Evolutionary conservation across 2,329 filamentous ascomycete species (phyloP).

Genomic region (Cyphellophora europaea): DNA sequence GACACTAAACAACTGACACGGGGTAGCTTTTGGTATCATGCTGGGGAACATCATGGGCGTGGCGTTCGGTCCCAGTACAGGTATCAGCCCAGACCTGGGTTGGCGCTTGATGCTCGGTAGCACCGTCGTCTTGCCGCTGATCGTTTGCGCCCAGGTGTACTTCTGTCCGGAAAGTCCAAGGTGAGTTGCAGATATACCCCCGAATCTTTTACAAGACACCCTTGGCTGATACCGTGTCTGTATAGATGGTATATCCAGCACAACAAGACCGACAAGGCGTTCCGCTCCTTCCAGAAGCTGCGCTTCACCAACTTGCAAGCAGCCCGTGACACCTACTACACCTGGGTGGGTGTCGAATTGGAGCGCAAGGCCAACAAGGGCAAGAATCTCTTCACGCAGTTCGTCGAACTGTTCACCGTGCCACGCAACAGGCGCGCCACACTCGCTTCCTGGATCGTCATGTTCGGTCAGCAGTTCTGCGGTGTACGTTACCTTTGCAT

Average conservation of each 20-base stretch:
- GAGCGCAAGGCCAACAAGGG: conserved; percentile 38
- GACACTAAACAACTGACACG: too few relatives aligned
- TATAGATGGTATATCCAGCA: conserved; percentile 35
- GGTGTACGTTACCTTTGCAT: conserved; percentile 19
- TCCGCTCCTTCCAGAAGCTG: conserved; percentile 37
- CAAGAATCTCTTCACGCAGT: conserved; percentile 40
- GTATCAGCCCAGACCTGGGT: too few relatives aligned
- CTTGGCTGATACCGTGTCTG: not conserved
- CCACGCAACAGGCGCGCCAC: conserved; percentile 54
- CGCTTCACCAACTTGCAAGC: conserved; percentile 44
- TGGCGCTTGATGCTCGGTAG: too few relatives aligned
- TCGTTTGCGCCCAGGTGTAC: too few relatives aligned
- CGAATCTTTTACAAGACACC: not conserved
- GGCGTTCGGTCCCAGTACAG: too few relatives aligned
- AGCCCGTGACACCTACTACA: conserved; percentile 48
- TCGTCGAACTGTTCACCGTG: conserved; percentile 52
- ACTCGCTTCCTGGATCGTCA: conserved; percentile 50
- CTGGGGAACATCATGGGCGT: too few relatives aligned
- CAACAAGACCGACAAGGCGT: conserved; percentile 35
- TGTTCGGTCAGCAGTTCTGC: conserved; percentile 45
- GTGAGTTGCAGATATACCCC: not conserved
- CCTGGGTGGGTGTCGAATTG: conserved; percentile 49
- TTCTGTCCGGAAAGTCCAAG: too few relatives aligned
- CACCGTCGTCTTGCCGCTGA: too few relatives aligned
- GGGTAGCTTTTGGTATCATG: too few relatives aligned